Percentiles rank a stretch among this genome's conserved stretches.
Conservation (phyloP, 2,329 filamentous ascomycete species). For the Periglandula ipomoeae region DNA sequence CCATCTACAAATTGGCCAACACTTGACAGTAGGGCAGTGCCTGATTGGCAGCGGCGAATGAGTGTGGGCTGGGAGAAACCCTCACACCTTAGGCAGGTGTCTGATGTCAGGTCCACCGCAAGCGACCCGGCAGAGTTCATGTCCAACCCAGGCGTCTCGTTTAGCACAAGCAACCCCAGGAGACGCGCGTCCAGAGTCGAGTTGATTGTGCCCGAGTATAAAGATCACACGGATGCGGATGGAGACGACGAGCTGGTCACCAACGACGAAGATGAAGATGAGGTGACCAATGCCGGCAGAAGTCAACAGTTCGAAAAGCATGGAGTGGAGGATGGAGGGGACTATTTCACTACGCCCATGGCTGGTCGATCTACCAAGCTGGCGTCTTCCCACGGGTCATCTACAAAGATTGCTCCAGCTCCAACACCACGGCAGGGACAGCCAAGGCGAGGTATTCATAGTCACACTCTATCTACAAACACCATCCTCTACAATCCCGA, state of each 20-base stretch:
- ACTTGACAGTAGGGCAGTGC: conserved; percentile 34
- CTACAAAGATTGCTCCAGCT: conserved; percentile 16
- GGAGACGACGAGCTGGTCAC: conserved; percentile 86
- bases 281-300: conserved; percentile 32
- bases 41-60: conserved; percentile 42
- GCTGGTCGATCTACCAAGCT: conserved; percentile 30
- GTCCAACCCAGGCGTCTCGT: conserved; percentile 37
- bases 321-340: conserved; percentile 27
- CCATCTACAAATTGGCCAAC: conserved; percentile 40
- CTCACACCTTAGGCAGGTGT: conserved; percentile 39
- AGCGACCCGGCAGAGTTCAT: conserved; percentile 57
- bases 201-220: conserved; percentile 28
- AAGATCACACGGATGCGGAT: conserved; percentile 69
- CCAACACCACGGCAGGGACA: conserved; percentile 23
- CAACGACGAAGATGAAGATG: conserved; percentile 62
- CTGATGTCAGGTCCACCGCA: conserved; percentile 49
- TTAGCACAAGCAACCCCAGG: conserved; percentile 13
- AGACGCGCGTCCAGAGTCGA: conserved; percentile 31
- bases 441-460: conserved; percentile 43
- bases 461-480: conserved; percentile 67
- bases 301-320: conserved; percentile 18
- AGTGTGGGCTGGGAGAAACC: conserved; percentile 41
- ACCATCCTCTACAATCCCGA: conserved; percentile 79
- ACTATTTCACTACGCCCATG: conserved; percentile 47
- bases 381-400: conserved; percentile 25